Base-by-base conservation (phyloP, 768 basidiomycete species). In the Gymnopilus junonius region DNA sequence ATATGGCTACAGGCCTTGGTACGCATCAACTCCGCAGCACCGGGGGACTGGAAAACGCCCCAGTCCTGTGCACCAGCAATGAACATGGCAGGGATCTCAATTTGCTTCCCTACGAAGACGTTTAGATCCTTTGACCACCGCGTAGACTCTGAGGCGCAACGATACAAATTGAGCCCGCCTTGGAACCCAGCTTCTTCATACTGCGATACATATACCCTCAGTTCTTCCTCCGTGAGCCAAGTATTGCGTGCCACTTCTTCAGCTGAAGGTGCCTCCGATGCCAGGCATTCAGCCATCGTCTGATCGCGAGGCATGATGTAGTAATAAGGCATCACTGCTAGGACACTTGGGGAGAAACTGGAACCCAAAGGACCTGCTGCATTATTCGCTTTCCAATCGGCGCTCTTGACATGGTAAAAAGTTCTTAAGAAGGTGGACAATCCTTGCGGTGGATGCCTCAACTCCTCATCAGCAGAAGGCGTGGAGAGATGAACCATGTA, bases 321-420 rank as follows among this genome's bases (percentile, higher is more conserved):
- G 77, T 88, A 89, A 15, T 77, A 76, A 7, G 88, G 87, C 27
- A 89, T 65, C 3, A 68, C 69, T 2, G 80, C 76, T 35, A 85
- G 71, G 48, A 78, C 73, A 20, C 63, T 55, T 0, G 76, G 73
- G 17, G 76, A 75, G 11, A 73, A 62, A 4, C 69, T 69, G 1
- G 75, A 69, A 23, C 46, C 58, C 21, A 87, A 73, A 2, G 77
- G 78, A 39, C 74, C 76, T 0, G 81, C 76, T 5, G 50, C 55
- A 4, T 72, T 64, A 69, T 86, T 85, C 4, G 69, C 69, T 4
- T 67, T 61, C 83, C 83, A 85, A 62, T 85, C 82, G 2, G 79
- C 87, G 66, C 84, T 87, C 74, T 89, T 90, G 64, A 80, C 76
- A 71, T 88, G 84, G 67, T 78, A 85, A 67, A 86, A 87, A 0